Evolutionary conservation across 148 eudicot species (phyloP), one percentile per base, ranked within the genome.

Genomic region (Amaranthus cruentus): DNA sequence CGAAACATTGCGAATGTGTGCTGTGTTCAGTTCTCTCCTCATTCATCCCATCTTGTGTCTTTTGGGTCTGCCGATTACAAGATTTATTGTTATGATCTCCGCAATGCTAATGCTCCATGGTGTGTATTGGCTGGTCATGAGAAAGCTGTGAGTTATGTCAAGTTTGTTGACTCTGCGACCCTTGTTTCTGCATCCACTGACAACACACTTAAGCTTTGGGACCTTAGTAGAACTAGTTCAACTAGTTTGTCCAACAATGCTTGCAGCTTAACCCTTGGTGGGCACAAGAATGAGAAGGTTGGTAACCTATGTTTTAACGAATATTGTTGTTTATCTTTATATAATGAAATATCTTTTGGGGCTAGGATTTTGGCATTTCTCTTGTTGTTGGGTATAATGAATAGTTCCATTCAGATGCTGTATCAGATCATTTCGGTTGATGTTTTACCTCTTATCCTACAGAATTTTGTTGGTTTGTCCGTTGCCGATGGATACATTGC

Each of bases 251-350:
- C 96, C 67, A 76, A 76, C 58, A 72, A 84, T 83, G 95, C 91
- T 83, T 91, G 95, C 85, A 83, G 60, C 58, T 84, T 82, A 78
- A 93, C 98, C 56, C 79, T 87, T 63, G 77, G 76, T 8, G 98
- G 98, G 14, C 98, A 93, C 78, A 87, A 92, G 50, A 93, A 93
- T 81, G 91, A 91, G 77, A 91, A 93, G 98, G 98, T 93, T 67
- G 49, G 81, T 75, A 55, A 57, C 57, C 46, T 9, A 10, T 73
- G 75, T 57, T 75, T 69, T 42, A 60, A 77, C 77, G 43, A 18
- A 21, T 51, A 55, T 28, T 64, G 15, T 75, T 54, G n/a, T 28
- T 71, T 72, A 28, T 28, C 38, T 28, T 28, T 28, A 28, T 28
- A 28, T 28, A 28, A 28, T 28, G 38, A 28, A 28, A 28, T 28